A percentile compares a stretch with the other conserved stretches of the same genome.
Conservation (phyloP, 192 early-diverging fungal species). For the Coemansia erecta region DNA sequence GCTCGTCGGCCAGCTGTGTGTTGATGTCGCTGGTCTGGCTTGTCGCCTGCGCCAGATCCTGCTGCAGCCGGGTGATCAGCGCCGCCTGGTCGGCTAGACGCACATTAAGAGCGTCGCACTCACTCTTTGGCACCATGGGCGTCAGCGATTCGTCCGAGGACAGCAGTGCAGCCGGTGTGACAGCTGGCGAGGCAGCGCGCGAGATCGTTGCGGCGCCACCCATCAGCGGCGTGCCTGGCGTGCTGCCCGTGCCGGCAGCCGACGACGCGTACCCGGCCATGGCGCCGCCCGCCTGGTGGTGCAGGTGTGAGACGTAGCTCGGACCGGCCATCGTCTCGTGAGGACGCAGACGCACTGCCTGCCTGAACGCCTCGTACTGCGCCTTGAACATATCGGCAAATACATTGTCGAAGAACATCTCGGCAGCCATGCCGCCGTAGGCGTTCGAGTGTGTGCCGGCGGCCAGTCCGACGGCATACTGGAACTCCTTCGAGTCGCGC, state of each 20-base stretch:
- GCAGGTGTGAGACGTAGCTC: constrained; percentile 29
- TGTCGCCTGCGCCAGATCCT: constrained; percentile 13
- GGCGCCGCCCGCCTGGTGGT: constrained; percentile 13
- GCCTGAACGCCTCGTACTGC: constrained; percentile 65
- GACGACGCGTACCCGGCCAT: constrained; percentile 31
- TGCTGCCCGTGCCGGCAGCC: constrained; percentile 13
- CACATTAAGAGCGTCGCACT: constrained; percentile 27
- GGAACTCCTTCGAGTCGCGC: constrained; percentile 79
- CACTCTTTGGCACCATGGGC: constrained; percentile 20
- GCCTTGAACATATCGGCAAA: constrained; percentile 86
- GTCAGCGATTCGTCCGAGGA: constrained; percentile 8
- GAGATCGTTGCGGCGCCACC: constrained; percentile 15
- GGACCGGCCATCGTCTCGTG: constrained; percentile 29
- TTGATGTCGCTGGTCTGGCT: constrained; percentile 1
- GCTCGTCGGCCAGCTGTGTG: constrained; percentile 6
- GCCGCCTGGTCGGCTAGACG: constrained; percentile 25
- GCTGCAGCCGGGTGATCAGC: constrained; percentile 24
- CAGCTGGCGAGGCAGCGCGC: constrained; percentile 29
- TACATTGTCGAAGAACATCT: constrained; percentile 75
- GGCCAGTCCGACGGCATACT: constrained; percentile 63
- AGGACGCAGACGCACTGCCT: constrained; percentile 23
- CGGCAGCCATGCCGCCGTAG: constrained; percentile 60
- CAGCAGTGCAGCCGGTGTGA: constrained; percentile 1
- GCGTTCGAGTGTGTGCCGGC: constrained; percentile 64
- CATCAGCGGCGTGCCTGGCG: constrained; percentile 32